phyloP scores from a whole-genome alignment of 2,329 filamentous ascomycete species.

The Lachnellula hyalina region DNA sequence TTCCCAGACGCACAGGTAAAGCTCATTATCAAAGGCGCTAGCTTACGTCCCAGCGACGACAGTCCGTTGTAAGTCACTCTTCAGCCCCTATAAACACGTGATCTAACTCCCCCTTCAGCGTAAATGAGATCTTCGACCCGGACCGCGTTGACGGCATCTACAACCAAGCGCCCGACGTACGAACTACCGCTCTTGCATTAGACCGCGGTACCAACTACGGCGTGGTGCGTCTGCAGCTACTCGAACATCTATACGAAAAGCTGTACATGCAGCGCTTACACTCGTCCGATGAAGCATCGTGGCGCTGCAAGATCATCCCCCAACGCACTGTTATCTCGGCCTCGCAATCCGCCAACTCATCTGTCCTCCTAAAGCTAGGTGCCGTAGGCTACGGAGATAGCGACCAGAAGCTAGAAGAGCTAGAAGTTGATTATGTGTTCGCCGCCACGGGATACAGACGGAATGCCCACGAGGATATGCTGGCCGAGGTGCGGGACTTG shows the following conservation, averaged over 20 bases:
- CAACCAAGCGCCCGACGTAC: constrained; percentile 56
- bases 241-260: constrained; percentile 81
- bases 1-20: constrained; percentile 78
- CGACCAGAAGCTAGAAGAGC: constrained; percentile 23
- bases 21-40: constrained; percentile 76
- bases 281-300: constrained; percentile 61
- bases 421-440: constrained; percentile 73
- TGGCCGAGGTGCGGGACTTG: constrained; percentile 60
- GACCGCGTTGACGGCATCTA: constrained; percentile 75
- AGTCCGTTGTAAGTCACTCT: constrained; percentile 73
- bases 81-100: not conserved
- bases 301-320: constrained; percentile 77
- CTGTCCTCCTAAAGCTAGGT: constrained; percentile 26
- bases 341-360: constrained; percentile 3
- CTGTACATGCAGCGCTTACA: constrained; percentile 81
- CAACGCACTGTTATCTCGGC: constrained; percentile 52
- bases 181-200: constrained; percentile 53
- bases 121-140: constrained; percentile 96
- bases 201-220: constrained; percentile 90
- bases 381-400: constrained; percentile 34
- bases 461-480: constrained; percentile 71
- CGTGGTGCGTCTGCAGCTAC: constrained; percentile 83
- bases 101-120: constrained; percentile 44
- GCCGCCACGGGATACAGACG: constrained; percentile 83
- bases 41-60: constrained; percentile 86